phyloP scores from a whole-genome alignment of 352 stramenopile genomes.

The Aphanomyces astaci region DNA sequence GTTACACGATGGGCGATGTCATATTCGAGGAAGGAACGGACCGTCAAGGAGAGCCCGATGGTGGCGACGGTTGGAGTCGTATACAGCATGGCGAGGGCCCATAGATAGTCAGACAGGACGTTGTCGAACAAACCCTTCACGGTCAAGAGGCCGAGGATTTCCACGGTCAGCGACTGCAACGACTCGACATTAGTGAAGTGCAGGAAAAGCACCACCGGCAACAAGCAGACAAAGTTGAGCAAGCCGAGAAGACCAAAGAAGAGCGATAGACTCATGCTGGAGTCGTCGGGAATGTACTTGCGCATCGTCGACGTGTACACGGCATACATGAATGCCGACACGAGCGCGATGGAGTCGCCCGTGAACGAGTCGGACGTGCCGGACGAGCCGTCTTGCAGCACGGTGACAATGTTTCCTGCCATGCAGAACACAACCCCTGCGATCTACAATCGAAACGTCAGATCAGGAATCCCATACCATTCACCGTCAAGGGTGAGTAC shows the following conservation, averaged over 20 bases:
- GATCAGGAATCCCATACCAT: background rate
- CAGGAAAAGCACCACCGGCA: slow-evolving; percentile 51
- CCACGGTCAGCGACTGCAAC: slow-evolving; percentile 41
- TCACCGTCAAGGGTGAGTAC: background rate
- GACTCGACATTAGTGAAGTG: slow-evolving; percentile 56
- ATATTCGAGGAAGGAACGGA: too few species aligned
- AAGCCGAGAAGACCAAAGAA: slow-evolving; percentile 93
- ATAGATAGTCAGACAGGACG: slow-evolving; percentile 93
- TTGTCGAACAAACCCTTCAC: slow-evolving; percentile 92
- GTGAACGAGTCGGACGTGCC: slow-evolving; percentile 36
- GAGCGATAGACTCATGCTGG: slow-evolving; percentile 84
- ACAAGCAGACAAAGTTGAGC: slow-evolving; percentile 80
- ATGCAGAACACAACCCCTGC: slow-evolving; percentile 82
- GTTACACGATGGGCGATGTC: too few species aligned
- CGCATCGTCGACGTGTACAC: slow-evolving; percentile 90
- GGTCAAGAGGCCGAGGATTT: slow-evolving; percentile 78
- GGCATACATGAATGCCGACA: slow-evolving; percentile 87
- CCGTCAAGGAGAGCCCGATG: slow-evolving; percentile 93
- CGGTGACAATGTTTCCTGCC: slow-evolving; percentile 76
- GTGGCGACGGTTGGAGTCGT: slow-evolving; percentile 94
- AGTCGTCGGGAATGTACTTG: slow-evolving; percentile 65
- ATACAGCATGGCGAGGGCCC: slow-evolving; percentile 89
- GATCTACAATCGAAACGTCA: slow-evolving; percentile 25
- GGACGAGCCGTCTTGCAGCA: slow-evolving; percentile 55
- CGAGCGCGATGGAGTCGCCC: slow-evolving; percentile 56